Base-by-base conservation (phyloP, 139 green algal species). In the Diplosphaera chodatii region DNA sequence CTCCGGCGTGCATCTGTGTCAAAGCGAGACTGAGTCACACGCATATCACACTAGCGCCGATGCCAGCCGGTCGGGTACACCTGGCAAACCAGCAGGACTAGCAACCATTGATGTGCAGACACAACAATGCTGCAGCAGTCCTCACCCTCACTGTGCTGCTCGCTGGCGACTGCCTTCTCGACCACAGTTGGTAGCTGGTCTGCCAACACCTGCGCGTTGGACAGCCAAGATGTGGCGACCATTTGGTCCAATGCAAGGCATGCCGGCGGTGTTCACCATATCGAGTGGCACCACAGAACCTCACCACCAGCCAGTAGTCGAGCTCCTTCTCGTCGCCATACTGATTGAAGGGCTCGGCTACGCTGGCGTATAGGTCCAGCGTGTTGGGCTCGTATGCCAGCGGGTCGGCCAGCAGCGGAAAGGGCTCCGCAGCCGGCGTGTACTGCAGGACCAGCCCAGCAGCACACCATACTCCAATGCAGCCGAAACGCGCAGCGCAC, bases 331-430 rank as follows among this genome's bases (percentile, higher is more conserved):
- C 71, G 64, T 94, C 85, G 18, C 73, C 41, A 29, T 29, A 56
- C 29, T 88, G 70, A 68, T 90, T 80, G 31, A 90, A 56, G 4
- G 77, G 28, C 8, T 16, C 21, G 5, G 62, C 28, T 3, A 34
- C 62, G 28, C 27, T 66, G 2, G 32, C 62, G 72, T 80, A 82
- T 37, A 98, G 91, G 80, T 98, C 90, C 32, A 98, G 78, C 4
- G 91, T 98, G 82, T 96, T 92, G 34, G 92, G 92, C 40, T 89
- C 83, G 77, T 98, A 98, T 70, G 88, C 76, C 55, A 72, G 23
- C 1, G 73, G 73, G 73, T 96, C 88, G 18, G 77, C 80, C 48
- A 99, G 83, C 75, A 98, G 79, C 3, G 95, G 94, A 77, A 99
- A 99, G 2, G 83, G 84, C 77, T 95, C 86, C 48, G 48, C 48